Base-by-base conservation (phyloP, 2,329 filamentous ascomycete species). In the Didymella sp. region DNA sequence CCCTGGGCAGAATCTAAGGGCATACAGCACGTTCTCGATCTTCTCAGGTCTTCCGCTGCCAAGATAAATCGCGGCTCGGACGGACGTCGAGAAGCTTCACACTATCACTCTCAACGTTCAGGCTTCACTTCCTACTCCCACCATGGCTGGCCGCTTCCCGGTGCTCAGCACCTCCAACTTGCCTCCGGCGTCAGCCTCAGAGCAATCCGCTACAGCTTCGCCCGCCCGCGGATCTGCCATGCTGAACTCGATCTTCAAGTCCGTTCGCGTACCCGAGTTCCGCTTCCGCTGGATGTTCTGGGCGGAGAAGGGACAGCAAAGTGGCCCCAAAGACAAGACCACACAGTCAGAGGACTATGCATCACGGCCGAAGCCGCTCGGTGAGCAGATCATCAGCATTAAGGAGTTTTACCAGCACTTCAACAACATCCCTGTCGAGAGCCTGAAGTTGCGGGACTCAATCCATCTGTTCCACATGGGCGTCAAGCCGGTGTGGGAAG, bases 401-500 rank as follows among this genome's bases (percentile, higher is more conserved):
- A 76, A 77, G 61, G 75, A 80, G 43, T 83, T 83, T 64, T 83
- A 81, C 76, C 76, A 76, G 62, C 76, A 81, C 59, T 80, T 81
- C 72, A 83, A 89, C 80, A 92, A 92, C 80, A 90, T 93, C 76
- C 82, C 91, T 66, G 87, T 91, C 76, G 84, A 87, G 25, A 88
- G 86, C 81, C 83, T 91, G 51, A 84, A 89, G 48, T 81, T 92
- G 64, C 87, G 89, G 15, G 81, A 83, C 69, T 77, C 73, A 44
- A 89, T 90, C 25, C 89, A 93, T 79, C 88, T 93, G 75, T 91
- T 90, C 79, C 91, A 91, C 85, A 82, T 88, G 66, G 87, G 91
- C 66, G 90, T 93, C 76, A 89, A 91, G 80, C 91, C 89, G 19
- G 85, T 92, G 40, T 90, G 92, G 83, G 91, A 93, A 78, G 94